phyloP scores from a whole-genome alignment of 352 stramenopile genomes.

The Pythium scleroteichum region DNA sequence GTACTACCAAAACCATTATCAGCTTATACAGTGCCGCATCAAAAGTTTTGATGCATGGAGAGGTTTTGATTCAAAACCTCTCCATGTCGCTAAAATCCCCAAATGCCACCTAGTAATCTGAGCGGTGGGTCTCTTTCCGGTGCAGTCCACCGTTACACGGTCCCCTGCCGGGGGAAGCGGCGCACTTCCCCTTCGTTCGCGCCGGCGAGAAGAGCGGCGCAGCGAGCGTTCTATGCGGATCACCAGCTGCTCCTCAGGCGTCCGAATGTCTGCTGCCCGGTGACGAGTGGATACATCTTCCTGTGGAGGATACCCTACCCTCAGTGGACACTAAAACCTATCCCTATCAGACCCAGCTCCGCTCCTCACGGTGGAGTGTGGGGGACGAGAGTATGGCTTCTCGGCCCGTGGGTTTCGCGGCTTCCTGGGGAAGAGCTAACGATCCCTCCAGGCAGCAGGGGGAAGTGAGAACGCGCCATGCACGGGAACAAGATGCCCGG shows the following conservation, averaged over 20 bases:
- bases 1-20: no score
- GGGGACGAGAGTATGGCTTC: conserved; percentile 18
- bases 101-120: no score
- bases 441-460: neutral
- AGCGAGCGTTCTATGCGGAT: conserved; percentile 15
- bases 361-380: conserved; percentile 8
- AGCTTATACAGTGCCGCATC: no score
- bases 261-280: conserved; percentile 19
- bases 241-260: conserved; percentile 15
- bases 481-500: conserved; percentile 48
- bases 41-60: no score
- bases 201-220: no score
- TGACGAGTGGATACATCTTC: conserved; percentile 6
- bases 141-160: no score
- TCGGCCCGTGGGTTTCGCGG: conserved; percentile 1
- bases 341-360: neutral
- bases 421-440: neutral
- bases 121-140: no score
- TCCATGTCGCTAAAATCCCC: no score
- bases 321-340: neutral
- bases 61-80: no score
- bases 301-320: conserved; percentile 1
- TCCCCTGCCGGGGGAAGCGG: no score
- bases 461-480: conserved; percentile 6
- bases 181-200: neutral